These are phyloP conservation scores for Russula abietina DNA, from an alignment of 768 basidiomycete species.

Conservation along the genomic window DNA sequence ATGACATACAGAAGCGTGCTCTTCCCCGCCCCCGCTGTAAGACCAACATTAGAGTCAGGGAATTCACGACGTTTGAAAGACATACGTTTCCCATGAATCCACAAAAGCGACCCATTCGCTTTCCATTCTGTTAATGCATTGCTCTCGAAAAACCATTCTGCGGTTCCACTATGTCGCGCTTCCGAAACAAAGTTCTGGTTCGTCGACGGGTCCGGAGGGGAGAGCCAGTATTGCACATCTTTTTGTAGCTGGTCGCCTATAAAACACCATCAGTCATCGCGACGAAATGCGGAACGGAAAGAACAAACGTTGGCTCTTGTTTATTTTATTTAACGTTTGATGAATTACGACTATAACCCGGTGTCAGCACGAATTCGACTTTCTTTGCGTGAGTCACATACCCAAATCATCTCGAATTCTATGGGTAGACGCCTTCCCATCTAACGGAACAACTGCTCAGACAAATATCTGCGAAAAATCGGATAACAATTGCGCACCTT, in stretches of 20 bases:
- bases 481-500: neutral
- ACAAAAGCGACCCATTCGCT: neutral
- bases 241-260: neutral
- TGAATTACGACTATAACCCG: neutral
- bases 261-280: neutral
- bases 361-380: neutral
- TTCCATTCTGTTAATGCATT: neutral
- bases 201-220: neutral
- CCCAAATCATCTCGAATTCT: neutral
- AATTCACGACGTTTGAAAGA: neutral
- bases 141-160: neutral
- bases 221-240: neutral
- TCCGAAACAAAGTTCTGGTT: neutral
- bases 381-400: neutral
- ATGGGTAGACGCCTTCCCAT: neutral
- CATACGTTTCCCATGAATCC: neutral
- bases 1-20: neutral
- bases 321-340: neutral
- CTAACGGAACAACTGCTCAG: neutral
- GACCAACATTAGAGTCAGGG: neutral
- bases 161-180: neutral
- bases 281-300: neutral
- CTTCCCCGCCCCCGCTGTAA: neutral
- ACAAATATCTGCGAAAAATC: neutral
- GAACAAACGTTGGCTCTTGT: neutral